Evolutionary conservation across 2,329 filamentous ascomycete species (phyloP).

Genomic region (Xylariaceae sp.): DNA sequence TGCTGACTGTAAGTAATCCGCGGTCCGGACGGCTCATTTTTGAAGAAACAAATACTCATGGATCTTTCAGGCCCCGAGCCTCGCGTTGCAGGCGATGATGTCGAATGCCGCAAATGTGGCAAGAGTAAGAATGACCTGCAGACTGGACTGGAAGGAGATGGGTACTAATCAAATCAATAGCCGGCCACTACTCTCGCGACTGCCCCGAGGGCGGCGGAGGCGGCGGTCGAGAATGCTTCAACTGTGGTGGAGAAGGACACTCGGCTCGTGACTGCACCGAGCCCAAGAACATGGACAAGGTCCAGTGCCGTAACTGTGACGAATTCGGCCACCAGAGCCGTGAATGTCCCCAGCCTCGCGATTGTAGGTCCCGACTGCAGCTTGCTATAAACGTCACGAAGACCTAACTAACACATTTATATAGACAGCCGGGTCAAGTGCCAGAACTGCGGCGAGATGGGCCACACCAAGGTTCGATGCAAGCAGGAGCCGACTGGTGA

Average conservation of each 20-base stretch:
- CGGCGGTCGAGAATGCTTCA: slow-evolving; percentile 50
- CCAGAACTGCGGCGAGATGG: slow-evolving; percentile 49
- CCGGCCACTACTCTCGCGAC: slow-evolving; percentile 58
- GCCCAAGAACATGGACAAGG: slow-evolving; percentile 37
- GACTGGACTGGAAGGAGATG: not conserved
- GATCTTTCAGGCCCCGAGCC: slow-evolving; percentile 43
- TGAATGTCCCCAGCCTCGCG: slow-evolving; percentile 51
- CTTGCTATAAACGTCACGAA: not conserved
- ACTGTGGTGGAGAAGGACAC: slow-evolving; percentile 61
- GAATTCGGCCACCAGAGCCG: slow-evolving; percentile 43
- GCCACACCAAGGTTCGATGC: slow-evolving; percentile 40
- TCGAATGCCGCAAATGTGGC: slow-evolving; percentile 62
- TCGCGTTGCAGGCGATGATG: slow-evolving; percentile 52
- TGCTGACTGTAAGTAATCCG: slow-evolving; percentile 42
- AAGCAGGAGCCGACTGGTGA: slow-evolving; percentile 22
- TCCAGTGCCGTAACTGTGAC: slow-evolving; percentile 54
- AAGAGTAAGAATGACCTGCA: slow-evolving; percentile 43
- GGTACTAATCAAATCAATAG: slow-evolving; percentile 33
- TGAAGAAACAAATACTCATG: slow-evolving; percentile 16
- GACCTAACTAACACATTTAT: slow-evolving; percentile 21
- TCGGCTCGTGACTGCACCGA: slow-evolving; percentile 47
- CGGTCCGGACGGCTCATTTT: slow-evolving; percentile 9
- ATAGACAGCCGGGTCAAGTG: slow-evolving; percentile 52
- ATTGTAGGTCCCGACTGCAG: slow-evolving; percentile 38
- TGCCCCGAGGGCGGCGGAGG: slow-evolving; percentile 56